Percentiles rank a stretch among this genome's conserved stretches.
Conservation (phyloP, 495 filamentous ascomycete genomes). For the Aspergillus haitiensis region DNA sequence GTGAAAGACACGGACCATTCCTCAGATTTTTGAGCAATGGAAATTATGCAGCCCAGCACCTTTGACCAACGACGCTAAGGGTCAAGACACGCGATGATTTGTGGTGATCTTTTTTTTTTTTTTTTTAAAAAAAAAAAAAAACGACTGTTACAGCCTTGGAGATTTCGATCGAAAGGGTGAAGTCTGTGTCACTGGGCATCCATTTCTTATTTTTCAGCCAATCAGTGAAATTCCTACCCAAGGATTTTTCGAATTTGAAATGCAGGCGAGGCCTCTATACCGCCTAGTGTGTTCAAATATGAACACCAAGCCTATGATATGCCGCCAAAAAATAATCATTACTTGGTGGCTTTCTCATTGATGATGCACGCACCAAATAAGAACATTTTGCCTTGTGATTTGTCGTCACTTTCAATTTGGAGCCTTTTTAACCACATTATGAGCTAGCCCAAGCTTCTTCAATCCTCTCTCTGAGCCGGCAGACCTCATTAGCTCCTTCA, state of each 20-base stretch:
- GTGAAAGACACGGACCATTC: background rate
- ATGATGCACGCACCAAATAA: slow-evolving; percentile 14
- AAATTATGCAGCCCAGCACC: background rate
- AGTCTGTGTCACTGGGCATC: slow-evolving; percentile 26
- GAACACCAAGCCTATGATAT: slow-evolving; percentile 17
- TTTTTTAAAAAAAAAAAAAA: slow-evolving; percentile 14
- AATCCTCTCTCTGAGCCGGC: slow-evolving; percentile 26
- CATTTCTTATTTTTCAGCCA: slow-evolving; percentile 26
- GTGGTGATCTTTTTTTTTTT: slow-evolving; percentile 34
- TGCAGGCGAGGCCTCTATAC: slow-evolving; percentile 30
- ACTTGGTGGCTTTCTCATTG: slow-evolving; percentile 17
- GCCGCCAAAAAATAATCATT: slow-evolving; percentile 10
- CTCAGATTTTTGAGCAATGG: background rate
- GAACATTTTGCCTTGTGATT: slow-evolving; percentile 12
- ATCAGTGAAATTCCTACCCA: slow-evolving; percentile 41
- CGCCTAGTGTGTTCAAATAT: slow-evolving; percentile 20
- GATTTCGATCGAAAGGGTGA: slow-evolving; percentile 34
- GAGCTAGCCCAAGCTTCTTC: slow-evolving; percentile 41
- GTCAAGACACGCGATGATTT: slow-evolving; percentile 25
- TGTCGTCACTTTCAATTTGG: slow-evolving; percentile 27
- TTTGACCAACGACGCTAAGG: slow-evolving; percentile 10
- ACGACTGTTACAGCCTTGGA: slow-evolving; percentile 32
- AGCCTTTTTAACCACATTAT: slow-evolving; percentile 23
- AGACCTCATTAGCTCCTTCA: slow-evolving; percentile 28
- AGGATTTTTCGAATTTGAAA: slow-evolving; percentile 33